Evolutionary conservation across 202 grass and related monocot species (phyloP), one percentile per base, ranked within the genome.

Genomic region (Bolboschoenoplectus hybrid): DNA sequence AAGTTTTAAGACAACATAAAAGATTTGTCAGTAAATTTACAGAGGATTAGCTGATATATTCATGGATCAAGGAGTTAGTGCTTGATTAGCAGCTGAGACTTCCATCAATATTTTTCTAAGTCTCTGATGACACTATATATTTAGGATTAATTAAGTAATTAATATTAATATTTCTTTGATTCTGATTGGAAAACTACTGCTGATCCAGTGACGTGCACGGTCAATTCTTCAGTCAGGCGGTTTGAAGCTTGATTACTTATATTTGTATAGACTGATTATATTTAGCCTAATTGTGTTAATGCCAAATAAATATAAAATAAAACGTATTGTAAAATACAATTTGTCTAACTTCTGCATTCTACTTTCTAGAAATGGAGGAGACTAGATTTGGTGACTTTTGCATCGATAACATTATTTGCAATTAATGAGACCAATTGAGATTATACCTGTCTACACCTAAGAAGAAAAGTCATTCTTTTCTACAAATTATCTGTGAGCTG

Each of bases 161-260:
- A 41, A 10, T 51, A 12, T 1, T 74, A 20, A 9, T 19, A 11
- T 13, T 49, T 52, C 10, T 35, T 51, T 14, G 2, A 14, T 74
- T 74, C 19, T 75, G 52, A 52, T 52, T 75, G 9, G 52, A 35
- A 75, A 52, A 51, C n/a, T 51, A 34, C 10, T 35, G 1, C 3
- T 35, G 10, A 13, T 52, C 51, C 71, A 75, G 71, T 6, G 46
- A 52, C 34, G 14, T 17, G 13, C 38, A 8, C 19, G 71, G 71
- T 32, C 19, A 75, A 52, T 52, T 75, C 71, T 52, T 52, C 19
- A 51, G 46, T 75, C 9, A 75, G 46, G 47, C 6, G 46, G 71
- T 52, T 75, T 75, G 71, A 46, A 75, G 71, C 45, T 75, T 32
- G 46, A 75, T 32, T 35, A 52, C 46, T 35, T 75, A 35, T 51